phyloP scores from a whole-genome alignment of 305 asterid genomes.

The Andrographis paniculata region DNA sequence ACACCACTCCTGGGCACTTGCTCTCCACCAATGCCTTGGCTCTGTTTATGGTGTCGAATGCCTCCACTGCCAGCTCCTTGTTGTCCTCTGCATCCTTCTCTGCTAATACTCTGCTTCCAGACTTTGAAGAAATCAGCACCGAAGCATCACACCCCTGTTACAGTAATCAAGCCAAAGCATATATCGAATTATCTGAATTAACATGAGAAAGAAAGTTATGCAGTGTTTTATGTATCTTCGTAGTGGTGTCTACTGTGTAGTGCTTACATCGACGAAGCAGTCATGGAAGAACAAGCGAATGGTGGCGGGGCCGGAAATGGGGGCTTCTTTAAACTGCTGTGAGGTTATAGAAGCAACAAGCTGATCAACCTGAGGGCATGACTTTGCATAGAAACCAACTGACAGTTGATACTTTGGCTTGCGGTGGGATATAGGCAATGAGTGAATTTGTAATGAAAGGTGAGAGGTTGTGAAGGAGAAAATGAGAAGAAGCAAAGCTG shows the following conservation, averaged over 20 bases:
- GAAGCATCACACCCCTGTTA: conserved; percentile 90
- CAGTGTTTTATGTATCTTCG: too few species aligned
- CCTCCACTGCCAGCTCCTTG: conserved; percentile 64
- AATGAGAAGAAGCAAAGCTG: conserved; percentile 16
- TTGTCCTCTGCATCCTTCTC: conserved; percentile 88
- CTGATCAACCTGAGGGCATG: conserved; percentile 85
- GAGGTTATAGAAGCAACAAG: conserved; percentile 64
- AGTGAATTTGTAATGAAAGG: conserved; percentile 13
- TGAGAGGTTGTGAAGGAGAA: conserved; percentile 19
- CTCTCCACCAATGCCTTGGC: conserved; percentile 73
- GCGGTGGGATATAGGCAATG: conserved; percentile 20
- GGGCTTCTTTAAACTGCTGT: conserved; percentile 57
- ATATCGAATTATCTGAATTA: not conserved
- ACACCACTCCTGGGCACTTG: conserved; percentile 88
- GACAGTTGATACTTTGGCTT: conserved; percentile 40
- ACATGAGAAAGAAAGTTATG: too few species aligned
- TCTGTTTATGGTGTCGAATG: conserved; percentile 54
- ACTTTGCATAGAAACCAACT: conserved; percentile 47
- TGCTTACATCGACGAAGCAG: conserved; percentile 72
- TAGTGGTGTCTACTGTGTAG: too few species aligned
- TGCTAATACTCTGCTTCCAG: conserved; percentile 56
- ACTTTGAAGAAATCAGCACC: conserved; percentile 43
- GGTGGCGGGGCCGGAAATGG: conserved; percentile 85
- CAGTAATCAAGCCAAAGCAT: not conserved
- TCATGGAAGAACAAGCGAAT: conserved; percentile 97